These are phyloP conservation scores for Mucor lusitanicus DNA, from an alignment of 371 early-diverging fungal species.

Conservation along the genomic window DNA sequence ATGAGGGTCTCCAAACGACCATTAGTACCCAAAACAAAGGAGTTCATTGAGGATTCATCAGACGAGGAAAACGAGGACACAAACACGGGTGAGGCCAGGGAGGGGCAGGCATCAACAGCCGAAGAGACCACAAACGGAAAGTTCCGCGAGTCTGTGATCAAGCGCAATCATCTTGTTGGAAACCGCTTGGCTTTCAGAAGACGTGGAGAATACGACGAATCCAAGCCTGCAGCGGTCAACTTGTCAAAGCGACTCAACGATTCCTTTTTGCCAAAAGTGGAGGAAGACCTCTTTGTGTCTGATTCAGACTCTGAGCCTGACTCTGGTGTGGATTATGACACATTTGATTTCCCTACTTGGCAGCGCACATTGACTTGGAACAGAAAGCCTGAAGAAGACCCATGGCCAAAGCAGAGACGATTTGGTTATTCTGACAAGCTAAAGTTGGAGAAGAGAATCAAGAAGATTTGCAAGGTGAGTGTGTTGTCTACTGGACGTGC, in stretches of 20 bases:
- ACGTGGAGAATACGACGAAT: not conserved
- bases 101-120: not conserved
- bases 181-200: constrained; percentile 17
- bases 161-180: not conserved
- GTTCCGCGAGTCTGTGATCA: not conserved
- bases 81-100: not conserved
- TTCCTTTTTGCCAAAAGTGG: constrained; percentile 15
- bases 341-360: constrained; percentile 10
- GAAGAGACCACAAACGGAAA: not conserved
- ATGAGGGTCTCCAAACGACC: too few species aligned
- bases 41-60: not conserved
- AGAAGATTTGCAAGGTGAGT: constrained; percentile 27
- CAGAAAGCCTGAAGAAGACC: not conserved
- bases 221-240: not conserved
- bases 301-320: constrained; percentile 29
- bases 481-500: not conserved
- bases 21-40: not conserved
- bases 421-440: constrained; percentile 25
- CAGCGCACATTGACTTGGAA: constrained; percentile 8
- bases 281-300: constrained; percentile 18
- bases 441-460: constrained; percentile 26
- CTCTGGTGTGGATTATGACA: constrained; percentile 18
- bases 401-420: constrained; percentile 17
- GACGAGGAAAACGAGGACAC: not conserved
- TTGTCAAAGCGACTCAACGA: not conserved